Base-by-base conservation (phyloP, 2,329 filamentous ascomycete species). In the Cercospora berteroae region DNA sequence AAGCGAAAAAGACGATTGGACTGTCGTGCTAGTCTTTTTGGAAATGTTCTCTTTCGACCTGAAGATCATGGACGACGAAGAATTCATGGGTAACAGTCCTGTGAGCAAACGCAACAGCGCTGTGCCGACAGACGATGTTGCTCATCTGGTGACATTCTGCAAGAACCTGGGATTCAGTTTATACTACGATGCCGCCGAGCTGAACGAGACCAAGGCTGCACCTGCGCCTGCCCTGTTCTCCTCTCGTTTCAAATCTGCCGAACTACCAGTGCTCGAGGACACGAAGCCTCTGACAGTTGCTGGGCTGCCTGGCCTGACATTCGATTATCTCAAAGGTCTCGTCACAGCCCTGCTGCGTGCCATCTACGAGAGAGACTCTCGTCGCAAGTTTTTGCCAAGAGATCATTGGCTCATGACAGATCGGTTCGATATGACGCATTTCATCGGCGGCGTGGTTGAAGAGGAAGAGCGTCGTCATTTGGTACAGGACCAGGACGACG, bases 361-460 rank as follows among this genome's bases (percentile, higher is more conserved):
- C 85, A 83, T 97, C 8, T 97, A 98, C 77, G 94, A 97, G 79
- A 86, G 94, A 77, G 94, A 98, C 78, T 99, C 95, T 7, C 86
- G 95, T 67, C 88, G 94, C 23, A 89, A 87, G 31, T 98, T 98
- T 76, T 81, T 98, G 23, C 90, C 93, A 1, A 81, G 85, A n/a
- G 87, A 88, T 59, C 94, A 97, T 77, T 99, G 95, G 95, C 83
- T 98, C 39, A 98, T 98, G 94, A 95, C 91, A 0, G 90, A 88
- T 68, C 83, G 84, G 20, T 92, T 98, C 66, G 91, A 97, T 74
- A 95, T 97, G 89, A 89, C 36, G 16, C 90, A 69, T 88, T 98
- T 98, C 75, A 90, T 97, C 56, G 85, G 88, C 8, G 90, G 92
- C 1, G 94, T 98, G 1, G 93, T 97, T 2, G 84, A 88, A 56